Conservation (phyloP, 208 protist species). For the Leptomonas pyrrhocoris region DNA sequence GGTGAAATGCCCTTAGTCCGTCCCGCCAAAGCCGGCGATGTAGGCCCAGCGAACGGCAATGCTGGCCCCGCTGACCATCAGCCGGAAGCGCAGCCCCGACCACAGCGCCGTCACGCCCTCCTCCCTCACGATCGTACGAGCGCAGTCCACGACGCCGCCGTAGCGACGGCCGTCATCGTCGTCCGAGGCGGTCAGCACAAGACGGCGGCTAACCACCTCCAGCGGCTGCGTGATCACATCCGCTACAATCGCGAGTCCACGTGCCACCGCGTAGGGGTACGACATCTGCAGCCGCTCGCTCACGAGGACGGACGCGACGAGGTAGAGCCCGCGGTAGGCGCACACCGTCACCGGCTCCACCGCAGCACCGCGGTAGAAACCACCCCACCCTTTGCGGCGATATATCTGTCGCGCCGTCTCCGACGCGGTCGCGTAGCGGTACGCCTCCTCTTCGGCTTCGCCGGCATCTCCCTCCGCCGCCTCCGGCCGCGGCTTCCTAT, state of each 20-base stretch:
- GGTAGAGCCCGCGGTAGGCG: slow-evolving; percentile 71
- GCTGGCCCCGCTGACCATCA: slow-evolving; percentile 40
- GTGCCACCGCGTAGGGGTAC: slow-evolving; percentile 61
- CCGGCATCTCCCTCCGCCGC: slow-evolving; percentile 4
- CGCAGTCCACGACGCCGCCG: slow-evolving; percentile 62
- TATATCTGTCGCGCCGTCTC: slow-evolving; percentile 62
- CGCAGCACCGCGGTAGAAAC: slow-evolving; percentile 67
- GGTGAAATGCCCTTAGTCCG: no score
- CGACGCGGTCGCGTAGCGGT: slow-evolving; percentile 66
- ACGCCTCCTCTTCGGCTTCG: slow-evolving; percentile 37
- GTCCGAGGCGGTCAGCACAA: slow-evolving; percentile 72
- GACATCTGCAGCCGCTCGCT: slow-evolving; percentile 37
- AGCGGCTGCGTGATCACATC: slow-evolving; percentile 73
- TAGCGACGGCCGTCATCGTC: slow-evolving; percentile 49
- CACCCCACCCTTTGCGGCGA: slow-evolving; percentile 56
- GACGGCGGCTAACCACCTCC: slow-evolving; percentile 79
- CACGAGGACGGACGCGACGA: slow-evolving; percentile 37
- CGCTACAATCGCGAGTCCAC: slow-evolving; percentile 59
- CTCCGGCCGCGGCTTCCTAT: background rate
- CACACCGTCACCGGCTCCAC: slow-evolving; percentile 70
- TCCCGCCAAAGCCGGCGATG: slow-evolving; percentile 5
- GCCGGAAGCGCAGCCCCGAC: slow-evolving; percentile 56
- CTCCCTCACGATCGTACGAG: slow-evolving; percentile 62
- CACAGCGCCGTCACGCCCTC: slow-evolving; percentile 81
- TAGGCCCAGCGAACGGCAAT: slow-evolving; percentile 31